phyloP scores from a whole-genome alignment of 208 protist genomes.

The Trichomonas tenax region DNA sequence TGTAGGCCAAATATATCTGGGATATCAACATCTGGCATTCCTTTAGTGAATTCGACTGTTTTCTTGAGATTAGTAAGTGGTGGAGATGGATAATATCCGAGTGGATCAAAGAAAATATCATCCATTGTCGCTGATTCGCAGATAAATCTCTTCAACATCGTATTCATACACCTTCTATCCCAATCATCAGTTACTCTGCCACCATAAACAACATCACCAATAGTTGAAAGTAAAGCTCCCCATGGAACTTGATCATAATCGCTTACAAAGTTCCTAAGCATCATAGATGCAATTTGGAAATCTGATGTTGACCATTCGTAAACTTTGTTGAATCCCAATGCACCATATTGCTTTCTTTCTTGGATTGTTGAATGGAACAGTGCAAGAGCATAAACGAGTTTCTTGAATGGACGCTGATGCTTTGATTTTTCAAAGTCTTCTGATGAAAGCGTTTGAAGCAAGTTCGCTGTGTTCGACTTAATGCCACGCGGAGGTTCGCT shows the following conservation, averaged over 20 bases:
- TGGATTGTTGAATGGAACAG: slow-evolving; percentile 87
- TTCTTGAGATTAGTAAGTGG: not conserved
- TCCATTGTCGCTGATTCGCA: slow-evolving; percentile 57
- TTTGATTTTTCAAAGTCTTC: slow-evolving; percentile 48
- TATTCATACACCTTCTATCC: slow-evolving; percentile 71
- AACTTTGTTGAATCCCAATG: slow-evolving; percentile 78
- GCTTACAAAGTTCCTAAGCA: slow-evolving; percentile 78
- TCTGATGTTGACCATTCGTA: slow-evolving; percentile 95
- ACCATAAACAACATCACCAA: slow-evolving; percentile 92
- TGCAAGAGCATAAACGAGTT: slow-evolving; percentile 75
- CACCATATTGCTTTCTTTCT: slow-evolving; percentile 64
- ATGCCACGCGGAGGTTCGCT: slow-evolving; percentile 78
- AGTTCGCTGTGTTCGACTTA: slow-evolving; percentile 55
- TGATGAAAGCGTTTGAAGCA: slow-evolving; percentile 70
- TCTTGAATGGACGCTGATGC: slow-evolving; percentile 51
- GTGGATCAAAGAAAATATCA: slow-evolving; percentile 55
- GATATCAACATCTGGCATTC: slow-evolving; percentile 57
- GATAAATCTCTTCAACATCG: slow-evolving; percentile 67
- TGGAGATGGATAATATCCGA: not conserved
- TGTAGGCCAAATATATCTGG: slow-evolving; percentile 88
- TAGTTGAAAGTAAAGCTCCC: slow-evolving; percentile 85
- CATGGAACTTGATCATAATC: slow-evolving; percentile 78
- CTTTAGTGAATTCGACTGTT: not conserved
- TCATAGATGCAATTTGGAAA: slow-evolving; percentile 70
- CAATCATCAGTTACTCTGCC: slow-evolving; percentile 89